Base-by-base conservation (phyloP, 371 early-diverging fungal species). In the Mortierella sp. region DNA sequence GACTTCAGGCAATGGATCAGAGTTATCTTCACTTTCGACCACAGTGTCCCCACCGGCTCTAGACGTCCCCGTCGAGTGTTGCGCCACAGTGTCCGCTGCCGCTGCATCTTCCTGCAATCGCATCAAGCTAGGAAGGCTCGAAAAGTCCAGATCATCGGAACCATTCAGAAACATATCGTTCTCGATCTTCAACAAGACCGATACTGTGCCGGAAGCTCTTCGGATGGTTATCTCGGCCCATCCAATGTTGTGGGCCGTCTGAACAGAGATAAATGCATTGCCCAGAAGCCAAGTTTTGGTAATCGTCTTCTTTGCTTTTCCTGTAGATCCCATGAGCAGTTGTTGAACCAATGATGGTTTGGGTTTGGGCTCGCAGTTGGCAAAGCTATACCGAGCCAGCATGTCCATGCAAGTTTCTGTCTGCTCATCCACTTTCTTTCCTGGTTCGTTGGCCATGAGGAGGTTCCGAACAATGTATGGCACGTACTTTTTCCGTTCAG, bases 361-460 rank as follows among this genome's bases (percentile, higher is more conserved):
- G 14, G 85, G 88, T 50, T 88, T 87, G 25, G 91, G 84, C 51
- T 82, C 83, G 46, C 88, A 88, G 71, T 93, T 91, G 12, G 91
- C 88, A 79, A 85, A 94, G 21, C 93, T 83, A 78, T 94, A 93
- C 21, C 94, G 89, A 16, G 95, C 85, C 21, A 98, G 81, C 93
- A 97, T 94, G 65, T 98, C 98, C 67, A 98, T 82, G 56, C 96
- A 95, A 10, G 96, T 90, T 63, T 91, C 92, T 0, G 91, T 90
- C 47, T 87, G 91, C 69, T 95, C 96, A 66, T 92, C 92, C 49
- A 94, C 43, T 5, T 61, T 63, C 22, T 61, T 68, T 4, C 63
- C 31, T 7, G 60, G 59, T 0, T 82, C 82, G 22, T 85, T 88
- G 21, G 83, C 84, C 51, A 83, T 76, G 10, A 93, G 68, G n/a